Percentiles rank a stretch among this genome's conserved stretches.
Evolutionary conservation across 129 eudicot species (phyloP).

Genomic region (Tagetes erecta): DNA sequence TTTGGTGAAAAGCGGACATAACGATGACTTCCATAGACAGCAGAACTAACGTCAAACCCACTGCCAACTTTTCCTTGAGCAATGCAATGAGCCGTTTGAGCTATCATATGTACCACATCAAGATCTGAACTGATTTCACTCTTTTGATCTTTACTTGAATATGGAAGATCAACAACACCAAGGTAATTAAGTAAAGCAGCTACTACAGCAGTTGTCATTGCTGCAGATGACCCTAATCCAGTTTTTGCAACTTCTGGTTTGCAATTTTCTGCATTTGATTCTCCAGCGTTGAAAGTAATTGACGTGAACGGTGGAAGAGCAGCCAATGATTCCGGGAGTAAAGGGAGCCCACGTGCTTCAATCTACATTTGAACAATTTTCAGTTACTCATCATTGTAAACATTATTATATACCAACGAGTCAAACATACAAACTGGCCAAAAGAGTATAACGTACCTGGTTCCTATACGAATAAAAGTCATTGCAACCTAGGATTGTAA

Average conservation of each 20-base stretch:
- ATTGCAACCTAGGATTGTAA: slow-evolving; percentile 83
- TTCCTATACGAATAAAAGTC: slow-evolving; percentile 87
- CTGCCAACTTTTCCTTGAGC: slow-evolving; percentile 99
- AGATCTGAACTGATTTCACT: slow-evolving; percentile 39
- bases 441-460: slow-evolving; percentile 48
- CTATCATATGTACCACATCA: slow-evolving; percentile 76
- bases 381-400: not conserved
- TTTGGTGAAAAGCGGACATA: slow-evolving; percentile 93
- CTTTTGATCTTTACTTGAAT: slow-evolving; percentile 37
- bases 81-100: slow-evolving; percentile 95
- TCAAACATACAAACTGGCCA: not conserved
- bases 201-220: slow-evolving; percentile 96
- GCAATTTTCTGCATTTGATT: slow-evolving; percentile 46
- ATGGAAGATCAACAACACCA: slow-evolving; percentile 63
- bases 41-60: slow-evolving; percentile 95
- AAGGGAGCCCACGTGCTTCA: slow-evolving; percentile 87
- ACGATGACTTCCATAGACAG: slow-evolving; percentile 97
- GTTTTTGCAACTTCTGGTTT: slow-evolving; percentile 99
- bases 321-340: slow-evolving; percentile 77
- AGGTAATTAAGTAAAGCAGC: slow-evolving; percentile 94
- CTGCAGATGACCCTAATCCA: slow-evolving; percentile 96
- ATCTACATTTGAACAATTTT: slow-evolving; percentile 42
- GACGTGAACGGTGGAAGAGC: slow-evolving; percentile 76
- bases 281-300: slow-evolving; percentile 65
- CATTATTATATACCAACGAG: not conserved